Conservation (phyloP, 495 filamentous ascomycete genomes). For the Tuber calosporum region DNA sequence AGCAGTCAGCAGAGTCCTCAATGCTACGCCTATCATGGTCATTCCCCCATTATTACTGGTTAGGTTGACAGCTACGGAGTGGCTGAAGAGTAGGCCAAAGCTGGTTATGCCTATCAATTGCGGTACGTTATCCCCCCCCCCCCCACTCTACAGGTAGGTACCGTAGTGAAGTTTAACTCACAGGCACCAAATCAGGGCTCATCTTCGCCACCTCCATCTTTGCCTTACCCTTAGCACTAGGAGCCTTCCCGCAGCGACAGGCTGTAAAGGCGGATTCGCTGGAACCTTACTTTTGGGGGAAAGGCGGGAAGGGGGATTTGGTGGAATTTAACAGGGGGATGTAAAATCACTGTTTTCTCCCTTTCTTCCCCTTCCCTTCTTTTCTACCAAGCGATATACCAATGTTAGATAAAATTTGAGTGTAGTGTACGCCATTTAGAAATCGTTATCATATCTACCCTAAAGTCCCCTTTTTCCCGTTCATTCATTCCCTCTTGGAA, state of each 20-base stretch:
- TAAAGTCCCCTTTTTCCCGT: neutral
- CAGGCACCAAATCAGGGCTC: slow-evolving; percentile 45
- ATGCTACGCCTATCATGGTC: slow-evolving; percentile 95
- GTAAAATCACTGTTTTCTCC: neutral
- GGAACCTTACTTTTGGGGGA: slow-evolving; percentile 74
- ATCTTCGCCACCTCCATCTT: slow-evolving; percentile 75
- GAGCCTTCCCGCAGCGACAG: slow-evolving; percentile 86
- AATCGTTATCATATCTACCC: neutral
- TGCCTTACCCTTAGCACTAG: slow-evolving; percentile 77
- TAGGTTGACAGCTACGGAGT: slow-evolving; percentile 66
- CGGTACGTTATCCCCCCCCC: slow-evolving; percentile 44
- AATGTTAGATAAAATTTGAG: neutral
- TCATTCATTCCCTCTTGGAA: neutral
- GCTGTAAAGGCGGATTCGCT: slow-evolving; percentile 61
- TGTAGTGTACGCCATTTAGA: neutral
- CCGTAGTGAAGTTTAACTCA: slow-evolving; percentile 8
- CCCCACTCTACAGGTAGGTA: neutral
- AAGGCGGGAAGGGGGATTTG: slow-evolving; percentile 64
- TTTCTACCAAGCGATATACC: slow-evolving; percentile 6
- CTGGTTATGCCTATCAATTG: slow-evolving; percentile 72
- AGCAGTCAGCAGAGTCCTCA: slow-evolving; percentile 77
- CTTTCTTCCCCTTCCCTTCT: neutral
- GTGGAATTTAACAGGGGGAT: slow-evolving; percentile 84
- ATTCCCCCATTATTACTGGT: slow-evolving; percentile 78
- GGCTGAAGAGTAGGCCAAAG: slow-evolving; percentile 65